phyloP scores from a whole-genome alignment of 768 basidiomycete genomes.

The Boletus subparvulus region DNA sequence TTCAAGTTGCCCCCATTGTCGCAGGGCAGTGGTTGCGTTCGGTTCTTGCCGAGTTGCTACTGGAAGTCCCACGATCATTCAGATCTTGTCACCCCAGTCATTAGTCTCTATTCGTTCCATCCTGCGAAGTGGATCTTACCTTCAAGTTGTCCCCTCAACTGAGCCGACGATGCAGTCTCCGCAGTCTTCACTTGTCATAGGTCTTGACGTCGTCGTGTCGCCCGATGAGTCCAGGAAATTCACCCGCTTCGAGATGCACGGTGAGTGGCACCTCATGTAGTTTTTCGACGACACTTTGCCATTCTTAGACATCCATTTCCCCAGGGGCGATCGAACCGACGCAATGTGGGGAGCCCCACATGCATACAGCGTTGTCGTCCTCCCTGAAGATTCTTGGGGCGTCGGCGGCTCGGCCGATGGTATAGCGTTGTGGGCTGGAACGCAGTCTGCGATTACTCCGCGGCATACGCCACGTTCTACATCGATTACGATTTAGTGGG shows the following conservation, averaged over 20 bases:
- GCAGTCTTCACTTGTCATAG: background rate
- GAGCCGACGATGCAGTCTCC: background rate
- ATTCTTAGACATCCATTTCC: slow-evolving; percentile 76
- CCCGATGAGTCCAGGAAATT: slow-evolving; percentile 36
- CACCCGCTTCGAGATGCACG: slow-evolving; percentile 54
- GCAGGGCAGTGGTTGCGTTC: no score
- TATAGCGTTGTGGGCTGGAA: slow-evolving; percentile 53
- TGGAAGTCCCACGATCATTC: no score
- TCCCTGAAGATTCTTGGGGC: background rate
- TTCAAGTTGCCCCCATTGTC: no score
- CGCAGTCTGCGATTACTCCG: slow-evolving; percentile 91
- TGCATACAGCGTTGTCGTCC: background rate
- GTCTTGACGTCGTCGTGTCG: background rate
- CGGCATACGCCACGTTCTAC: slow-evolving; percentile 77
- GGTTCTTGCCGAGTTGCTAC: background rate
- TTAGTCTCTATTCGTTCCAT: no score
- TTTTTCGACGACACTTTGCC: background rate
- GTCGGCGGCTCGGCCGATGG: background rate
- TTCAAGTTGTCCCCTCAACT: background rate
- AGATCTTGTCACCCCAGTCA: background rate
- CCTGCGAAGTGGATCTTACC: background rate
- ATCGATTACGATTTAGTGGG: slow-evolving; percentile 67
- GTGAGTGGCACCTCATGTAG: slow-evolving; percentile 27
- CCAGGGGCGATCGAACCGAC: slow-evolving; percentile 91
- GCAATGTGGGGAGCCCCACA: slow-evolving; percentile 59